Base-by-base conservation (phyloP, 2,329 filamentous ascomycete genomes). In the Daldinia sp. region DNA sequence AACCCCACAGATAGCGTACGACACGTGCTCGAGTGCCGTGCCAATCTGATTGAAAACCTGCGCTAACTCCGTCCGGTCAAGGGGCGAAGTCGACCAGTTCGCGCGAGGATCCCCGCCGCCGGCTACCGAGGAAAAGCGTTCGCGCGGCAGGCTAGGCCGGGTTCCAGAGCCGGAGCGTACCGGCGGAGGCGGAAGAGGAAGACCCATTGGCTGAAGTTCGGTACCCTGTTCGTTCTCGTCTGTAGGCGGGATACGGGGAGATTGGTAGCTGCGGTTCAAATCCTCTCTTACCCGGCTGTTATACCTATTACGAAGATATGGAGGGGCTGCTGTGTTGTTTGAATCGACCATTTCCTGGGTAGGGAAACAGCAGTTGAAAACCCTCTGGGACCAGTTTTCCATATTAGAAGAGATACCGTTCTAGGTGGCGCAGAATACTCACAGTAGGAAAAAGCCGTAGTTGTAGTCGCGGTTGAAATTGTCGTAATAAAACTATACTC, bases 1-100 rank as follows among this genome's bases (percentile, higher is more conserved):
- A 19, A 77, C 74, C 19, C 83, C 83, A 66, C 74, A 77, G 39
- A 86, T 76, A 9, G 79, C 79, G 69, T 83, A 85, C 17, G 76
- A 78, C 1, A 82, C 75, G 69, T 82, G 78, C 15, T 70, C 66
- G 17, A 86, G 76, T 3, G 76, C 71, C 0, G 51, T 48, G 58
- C 79, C 75, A 39, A 85, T 68, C n/a, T 71, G 68, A 21, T 70
- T 66, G 64, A 83, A 77, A 25, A 83, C 69, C 47, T 79, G 74
- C 10, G 57, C 61, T 7, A 83, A 73, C 45, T 71, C 71, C n/a
- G 61, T 58, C 1, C 50, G 66, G 30, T 57, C 68, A 67, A 80
- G 76, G n/a, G 32, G 47, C 1, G 63, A 23, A 1, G 61, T 70
- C 3, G 69, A 48, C 47, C 70, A 73, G 56, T 13, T 9, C 17